These are phyloP conservation scores for Mortierella sp. DNA, from an alignment of 371 early-diverging fungal species.

Conservation along the genomic window DNA sequence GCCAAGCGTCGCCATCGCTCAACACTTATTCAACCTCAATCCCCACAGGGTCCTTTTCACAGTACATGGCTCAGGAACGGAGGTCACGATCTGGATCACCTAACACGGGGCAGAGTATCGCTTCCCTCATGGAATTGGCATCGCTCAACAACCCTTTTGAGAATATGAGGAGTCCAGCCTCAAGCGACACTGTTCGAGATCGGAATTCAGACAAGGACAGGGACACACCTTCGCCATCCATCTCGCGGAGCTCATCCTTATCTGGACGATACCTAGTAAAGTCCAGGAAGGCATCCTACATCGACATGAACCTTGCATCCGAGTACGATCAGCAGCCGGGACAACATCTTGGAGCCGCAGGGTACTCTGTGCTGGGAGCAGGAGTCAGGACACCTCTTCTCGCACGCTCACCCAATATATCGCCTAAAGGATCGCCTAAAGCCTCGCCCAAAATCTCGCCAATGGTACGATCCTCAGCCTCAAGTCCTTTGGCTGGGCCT, in stretches of 20 bases:
- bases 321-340: constrained; percentile 33
- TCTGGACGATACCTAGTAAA: constrained; percentile 53
- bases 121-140: constrained; percentile 52
- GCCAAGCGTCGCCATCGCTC: constrained; percentile 48
- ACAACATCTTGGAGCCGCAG: constrained; percentile 27
- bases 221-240: constrained; percentile 53
- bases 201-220: constrained; percentile 47
- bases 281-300: constrained; percentile 53
- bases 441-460: constrained; percentile 53
- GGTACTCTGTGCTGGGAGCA: constrained; percentile 31
- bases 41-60: constrained; percentile 53
- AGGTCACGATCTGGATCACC: constrained; percentile 45
- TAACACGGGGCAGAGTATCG: constrained; percentile 45
- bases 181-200: constrained; percentile 44
- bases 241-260: constrained; percentile 51
- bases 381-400: constrained; percentile 36
- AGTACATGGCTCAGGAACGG: constrained; percentile 51
- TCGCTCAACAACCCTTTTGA: constrained; percentile 54
- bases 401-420: constrained; percentile 53
- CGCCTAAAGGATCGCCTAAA: constrained; percentile 51
- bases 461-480: constrained; percentile 49
- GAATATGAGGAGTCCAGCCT: constrained; percentile 40
- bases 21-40: constrained; percentile 58
- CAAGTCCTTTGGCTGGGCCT: constrained; percentile 56
- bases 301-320: constrained; percentile 49